These are phyloP conservation scores for Ocimum tenuiflorum DNA, from an alignment of 257 asterid species.

Conservation along the genomic window DNA sequence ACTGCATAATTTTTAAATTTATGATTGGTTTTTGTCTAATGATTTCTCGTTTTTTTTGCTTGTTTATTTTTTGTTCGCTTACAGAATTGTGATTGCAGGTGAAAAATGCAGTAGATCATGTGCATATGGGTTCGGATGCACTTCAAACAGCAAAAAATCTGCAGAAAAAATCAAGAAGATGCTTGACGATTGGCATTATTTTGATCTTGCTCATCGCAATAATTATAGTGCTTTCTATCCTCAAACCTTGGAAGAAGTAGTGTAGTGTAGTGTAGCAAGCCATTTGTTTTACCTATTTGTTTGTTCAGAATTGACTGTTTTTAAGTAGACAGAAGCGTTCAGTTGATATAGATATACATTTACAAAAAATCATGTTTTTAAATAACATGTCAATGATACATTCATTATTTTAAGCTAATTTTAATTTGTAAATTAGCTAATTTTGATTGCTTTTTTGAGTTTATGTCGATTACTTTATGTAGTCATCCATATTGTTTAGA, in stretches of 20 bases:
- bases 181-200: conserved; percentile 58
- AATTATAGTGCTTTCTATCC: conserved; percentile 50
- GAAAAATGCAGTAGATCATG: conserved; percentile 68
- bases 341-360: too few relatives aligned
- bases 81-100: conserved; percentile 32
- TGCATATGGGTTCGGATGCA: conserved; percentile 64
- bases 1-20: not conserved
- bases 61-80: not conserved
- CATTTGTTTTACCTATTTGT: too few relatives aligned
- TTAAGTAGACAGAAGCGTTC: too few relatives aligned
- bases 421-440: too few relatives aligned
- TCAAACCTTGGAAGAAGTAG: conserved; percentile 62
- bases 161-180: conserved; percentile 74
- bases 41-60: not conserved
- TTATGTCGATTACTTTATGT: too few relatives aligned
- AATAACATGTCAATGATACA: too few relatives aligned
- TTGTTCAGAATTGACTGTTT: too few relatives aligned
- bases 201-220: conserved; percentile 49
- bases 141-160: conserved; percentile 68
- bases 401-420: too few relatives aligned
- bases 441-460: too few relatives aligned
- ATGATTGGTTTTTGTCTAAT: not conserved
- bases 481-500: too few relatives aligned
- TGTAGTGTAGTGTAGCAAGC: not conserved
- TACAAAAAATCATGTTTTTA: too few relatives aligned